Conservation (phyloP, 768 basidiomycete genomes). For the Mycena latifolia region DNA sequence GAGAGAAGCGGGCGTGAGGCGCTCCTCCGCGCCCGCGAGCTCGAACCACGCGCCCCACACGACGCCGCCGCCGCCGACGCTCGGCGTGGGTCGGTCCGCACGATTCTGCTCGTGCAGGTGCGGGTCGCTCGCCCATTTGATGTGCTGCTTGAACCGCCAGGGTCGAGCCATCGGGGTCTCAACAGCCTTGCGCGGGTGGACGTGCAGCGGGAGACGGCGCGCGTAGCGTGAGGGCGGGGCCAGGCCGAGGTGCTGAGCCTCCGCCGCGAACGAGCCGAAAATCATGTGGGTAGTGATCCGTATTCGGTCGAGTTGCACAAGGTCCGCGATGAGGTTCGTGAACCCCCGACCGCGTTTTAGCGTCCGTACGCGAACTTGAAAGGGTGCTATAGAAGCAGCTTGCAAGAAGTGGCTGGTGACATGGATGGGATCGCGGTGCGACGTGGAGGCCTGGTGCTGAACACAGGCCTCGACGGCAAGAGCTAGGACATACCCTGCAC, state of each 20-base stretch:
- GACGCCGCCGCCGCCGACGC: slow-evolving; percentile 64
- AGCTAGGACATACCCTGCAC: slow-evolving; percentile 69
- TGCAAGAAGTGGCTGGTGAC: slow-evolving; percentile 71
- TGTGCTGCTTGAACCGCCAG: slow-evolving; percentile 52
- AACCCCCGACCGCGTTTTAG: slow-evolving; percentile 66
- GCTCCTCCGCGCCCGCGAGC: slow-evolving; percentile 56
- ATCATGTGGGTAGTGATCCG: slow-evolving; percentile 67
- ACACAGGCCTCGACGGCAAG: slow-evolving; percentile 67
- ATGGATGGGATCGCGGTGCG: slow-evolving; percentile 69
- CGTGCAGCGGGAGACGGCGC: slow-evolving; percentile 67
- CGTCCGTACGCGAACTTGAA: slow-evolving; percentile 60
- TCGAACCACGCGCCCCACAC: slow-evolving; percentile 73
- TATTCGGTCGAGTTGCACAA: slow-evolving; percentile 68
- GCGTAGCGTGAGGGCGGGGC: slow-evolving; percentile 69
- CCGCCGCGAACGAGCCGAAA: slow-evolving; percentile 55
- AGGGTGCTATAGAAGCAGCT: slow-evolving; percentile 53
- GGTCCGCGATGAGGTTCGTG: slow-evolving; percentile 69
- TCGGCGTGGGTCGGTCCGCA: slow-evolving; percentile 49
- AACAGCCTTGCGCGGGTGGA: slow-evolving; percentile 60
- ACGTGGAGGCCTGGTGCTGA: slow-evolving; percentile 58
- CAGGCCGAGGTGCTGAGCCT: slow-evolving; percentile 45
- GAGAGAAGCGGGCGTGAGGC: slow-evolving; percentile 60
- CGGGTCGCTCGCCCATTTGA: slow-evolving; percentile 56
- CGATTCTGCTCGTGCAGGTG: slow-evolving; percentile 54
- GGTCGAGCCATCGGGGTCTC: slow-evolving; percentile 37